Evolutionary conservation across 139 green algal species (phyloP).

Genomic region (Astrephomene gubernaculifera): DNA sequence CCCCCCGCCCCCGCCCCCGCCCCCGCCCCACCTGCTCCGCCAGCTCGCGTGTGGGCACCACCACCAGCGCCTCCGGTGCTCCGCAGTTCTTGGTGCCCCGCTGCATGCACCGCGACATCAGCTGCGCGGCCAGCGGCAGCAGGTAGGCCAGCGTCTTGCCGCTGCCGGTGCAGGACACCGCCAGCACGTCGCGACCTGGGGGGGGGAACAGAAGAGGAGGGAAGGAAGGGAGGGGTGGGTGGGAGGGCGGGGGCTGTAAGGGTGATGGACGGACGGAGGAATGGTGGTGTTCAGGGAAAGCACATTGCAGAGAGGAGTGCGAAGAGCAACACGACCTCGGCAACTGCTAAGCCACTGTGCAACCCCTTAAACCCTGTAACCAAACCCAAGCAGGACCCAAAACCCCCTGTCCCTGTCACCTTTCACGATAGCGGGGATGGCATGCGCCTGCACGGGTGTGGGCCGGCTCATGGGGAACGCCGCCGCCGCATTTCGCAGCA

Average conservation of each 20-base stretch:
- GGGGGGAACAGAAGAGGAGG: background rate
- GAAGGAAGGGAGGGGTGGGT: background rate
- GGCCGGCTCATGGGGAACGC: conserved; percentile 10
- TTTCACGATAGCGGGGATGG: conserved; percentile 28
- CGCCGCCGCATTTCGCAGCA: conserved; percentile 34
- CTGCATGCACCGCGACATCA: conserved; percentile 25
- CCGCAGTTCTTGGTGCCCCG: conserved; percentile 44
- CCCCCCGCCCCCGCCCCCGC: background rate
- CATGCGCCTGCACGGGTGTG: conserved; percentile 50
- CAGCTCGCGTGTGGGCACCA: conserved; percentile 84
- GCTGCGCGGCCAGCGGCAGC: conserved; percentile 50
- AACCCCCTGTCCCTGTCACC: conserved; percentile 16
- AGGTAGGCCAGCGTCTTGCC: conserved; percentile 69
- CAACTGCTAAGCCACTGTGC: too few species aligned
- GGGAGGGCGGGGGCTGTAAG: background rate
- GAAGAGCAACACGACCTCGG: too few species aligned
- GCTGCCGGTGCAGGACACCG: conserved; percentile 52
- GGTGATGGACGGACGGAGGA: background rate
- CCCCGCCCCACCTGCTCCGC: conserved; percentile 65
- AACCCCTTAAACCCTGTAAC: too few species aligned
- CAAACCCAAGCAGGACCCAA: background rate
- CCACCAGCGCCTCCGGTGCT: conserved; percentile 57
- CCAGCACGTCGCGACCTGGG: conserved; percentile 64
- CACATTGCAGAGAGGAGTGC: too few species aligned
- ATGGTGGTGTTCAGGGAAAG: too few species aligned